Percentiles rank a stretch among this genome's conserved stretches.
Conservation (phyloP, 2,329 filamentous ascomycete genomes). For the Biscogniauxia sp. region DNA sequence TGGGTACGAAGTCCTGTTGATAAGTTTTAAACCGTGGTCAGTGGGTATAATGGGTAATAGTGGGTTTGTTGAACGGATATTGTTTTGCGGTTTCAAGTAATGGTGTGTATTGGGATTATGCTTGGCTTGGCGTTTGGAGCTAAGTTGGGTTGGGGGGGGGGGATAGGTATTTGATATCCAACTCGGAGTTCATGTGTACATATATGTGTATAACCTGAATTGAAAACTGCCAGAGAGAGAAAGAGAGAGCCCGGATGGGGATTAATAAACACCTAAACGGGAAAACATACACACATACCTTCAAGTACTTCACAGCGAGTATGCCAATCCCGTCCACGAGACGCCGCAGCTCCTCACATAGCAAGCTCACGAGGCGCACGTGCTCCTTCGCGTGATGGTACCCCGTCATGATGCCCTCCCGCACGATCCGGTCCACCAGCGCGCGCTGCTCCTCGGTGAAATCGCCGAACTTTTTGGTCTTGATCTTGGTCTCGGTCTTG, state of each 20-base stretch:
- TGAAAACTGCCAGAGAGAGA: no score
- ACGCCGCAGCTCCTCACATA: constrained; percentile 49
- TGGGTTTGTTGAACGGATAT: neutral
- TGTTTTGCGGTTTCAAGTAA: neutral
- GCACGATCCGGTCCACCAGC: constrained; percentile 53
- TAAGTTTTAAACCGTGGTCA: no score
- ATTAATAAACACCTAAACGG: neutral
- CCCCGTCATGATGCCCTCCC: constrained; percentile 54
- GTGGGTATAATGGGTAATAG: neutral
- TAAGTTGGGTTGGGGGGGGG: neutral
- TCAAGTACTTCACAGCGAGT: constrained; percentile 64
- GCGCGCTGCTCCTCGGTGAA: constrained; percentile 27
- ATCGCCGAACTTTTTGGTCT: constrained; percentile 1
- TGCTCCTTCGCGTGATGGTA: constrained; percentile 60
- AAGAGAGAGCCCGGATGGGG: no score
- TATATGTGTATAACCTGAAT: no score
- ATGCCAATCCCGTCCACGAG: constrained; percentile 60
- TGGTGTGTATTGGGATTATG: neutral
- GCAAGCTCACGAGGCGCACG: constrained; percentile 52
- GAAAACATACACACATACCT: constrained; percentile 41
- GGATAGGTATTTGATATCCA: neutral
- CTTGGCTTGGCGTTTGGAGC: neutral
- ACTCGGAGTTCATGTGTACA: no score
- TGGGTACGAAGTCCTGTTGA: constrained; percentile 60
- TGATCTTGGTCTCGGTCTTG: neutral